Conservation (phyloP, 768 basidiomycete species). For the Infundibulicybe gibba region DNA sequence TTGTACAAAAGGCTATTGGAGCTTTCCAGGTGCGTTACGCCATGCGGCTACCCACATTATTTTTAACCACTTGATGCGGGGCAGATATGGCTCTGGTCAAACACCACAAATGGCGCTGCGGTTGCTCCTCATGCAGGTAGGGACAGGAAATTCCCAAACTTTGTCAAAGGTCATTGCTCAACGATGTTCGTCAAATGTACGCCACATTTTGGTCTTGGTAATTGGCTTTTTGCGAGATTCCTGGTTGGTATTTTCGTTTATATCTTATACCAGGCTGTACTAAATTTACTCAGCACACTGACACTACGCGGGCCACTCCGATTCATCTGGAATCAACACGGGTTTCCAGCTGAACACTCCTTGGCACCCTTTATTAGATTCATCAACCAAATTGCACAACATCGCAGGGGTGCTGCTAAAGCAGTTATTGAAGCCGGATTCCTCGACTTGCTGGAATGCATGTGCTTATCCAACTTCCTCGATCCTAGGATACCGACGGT, state of each 20-base stretch:
- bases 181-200: too few species aligned
- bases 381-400: not conserved
- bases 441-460: constrained; percentile 1
- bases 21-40: too few species aligned
- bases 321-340: not conserved
- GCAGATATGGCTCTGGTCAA: not conserved
- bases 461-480: not conserved
- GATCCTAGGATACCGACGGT: constrained; percentile 1
- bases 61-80: not conserved
- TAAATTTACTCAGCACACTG: not conserved
- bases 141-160: not conserved
- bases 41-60: too few species aligned
- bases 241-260: too few species aligned
- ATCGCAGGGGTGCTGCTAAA: not conserved
- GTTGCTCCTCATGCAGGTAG: not conserved
- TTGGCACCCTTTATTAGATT: constrained; percentile 1
- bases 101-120: not conserved
- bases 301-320: not conserved
- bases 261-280: too few species aligned
- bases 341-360: not conserved
- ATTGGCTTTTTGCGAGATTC: too few species aligned
- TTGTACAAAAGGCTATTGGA: too few species aligned
- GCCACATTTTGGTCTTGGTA: too few species aligned
- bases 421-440: constrained; percentile 1
- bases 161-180: not conserved